A percentile compares a stretch with the other conserved stretches of the same genome.
Conservation (phyloP, 805 yeast genomes). For the Kazachstania psychrophila region DNA sequence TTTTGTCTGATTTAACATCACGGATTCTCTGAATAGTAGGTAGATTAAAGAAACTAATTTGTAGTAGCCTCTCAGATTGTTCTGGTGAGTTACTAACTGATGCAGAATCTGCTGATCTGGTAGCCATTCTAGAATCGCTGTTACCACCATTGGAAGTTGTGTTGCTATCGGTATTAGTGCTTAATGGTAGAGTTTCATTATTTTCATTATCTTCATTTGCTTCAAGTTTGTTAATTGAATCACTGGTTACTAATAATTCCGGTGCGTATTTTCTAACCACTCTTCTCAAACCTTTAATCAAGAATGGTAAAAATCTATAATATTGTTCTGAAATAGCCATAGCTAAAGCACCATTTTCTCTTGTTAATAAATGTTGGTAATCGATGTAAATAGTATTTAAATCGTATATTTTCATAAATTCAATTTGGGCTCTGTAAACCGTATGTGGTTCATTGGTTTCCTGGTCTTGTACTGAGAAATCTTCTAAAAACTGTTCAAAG, state of each 20-base stretch:
- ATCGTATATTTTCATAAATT: constrained; percentile 70
- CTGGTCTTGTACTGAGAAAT: constrained; percentile 38
- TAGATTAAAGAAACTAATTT: constrained; percentile 78
- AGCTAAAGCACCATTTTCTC: constrained; percentile 82
- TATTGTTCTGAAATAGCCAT: constrained; percentile 85
- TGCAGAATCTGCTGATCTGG: constrained; percentile 30
- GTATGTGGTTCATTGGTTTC: constrained; percentile 36
- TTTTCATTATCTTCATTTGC: constrained; percentile 19
- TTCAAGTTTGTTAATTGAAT: constrained; percentile 18
- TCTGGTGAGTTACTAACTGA: constrained; percentile 39
- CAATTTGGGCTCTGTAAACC: constrained; percentile 69
- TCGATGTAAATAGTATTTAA: constrained; percentile 74
- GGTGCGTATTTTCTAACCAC: constrained; percentile 73
- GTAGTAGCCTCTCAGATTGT: constrained; percentile 66
- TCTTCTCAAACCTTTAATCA: constrained; percentile 63
- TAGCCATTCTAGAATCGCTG: constrained; percentile 19
- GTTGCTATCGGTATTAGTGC: constrained; percentile 9
- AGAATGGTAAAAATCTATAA: constrained; percentile 82
- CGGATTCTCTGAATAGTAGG: constrained; percentile 79
- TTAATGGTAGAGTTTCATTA: constrained; percentile 2
- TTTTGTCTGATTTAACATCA: constrained; percentile 80
- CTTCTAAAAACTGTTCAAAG: constrained; percentile 75
- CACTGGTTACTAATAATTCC: constrained; percentile 43
- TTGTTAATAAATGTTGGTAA: constrained; percentile 62
- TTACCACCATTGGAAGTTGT: constrained; percentile 5